A percentile compares a stretch with the other conserved stretches of the same genome.
Evolutionary conservation across 2,329 filamentous ascomycete species (phyloP).

Genomic region (Kalmusia sp.): DNA sequence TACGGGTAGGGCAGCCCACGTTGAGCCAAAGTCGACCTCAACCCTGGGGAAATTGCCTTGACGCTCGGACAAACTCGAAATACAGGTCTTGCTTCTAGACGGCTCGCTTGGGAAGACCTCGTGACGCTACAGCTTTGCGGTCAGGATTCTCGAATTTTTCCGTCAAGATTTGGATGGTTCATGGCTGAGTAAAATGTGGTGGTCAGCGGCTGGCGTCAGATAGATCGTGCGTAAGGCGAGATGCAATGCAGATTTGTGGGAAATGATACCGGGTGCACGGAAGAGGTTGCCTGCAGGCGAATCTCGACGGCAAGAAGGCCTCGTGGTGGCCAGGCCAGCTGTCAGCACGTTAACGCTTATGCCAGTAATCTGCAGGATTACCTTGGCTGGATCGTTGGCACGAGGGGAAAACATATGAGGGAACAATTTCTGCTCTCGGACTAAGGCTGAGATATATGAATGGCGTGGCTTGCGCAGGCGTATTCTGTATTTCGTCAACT

Average conservation of each 20-base stretch:
- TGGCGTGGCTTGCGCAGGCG: too few relatives aligned
- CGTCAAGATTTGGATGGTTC: background rate
- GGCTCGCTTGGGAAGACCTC: background rate
- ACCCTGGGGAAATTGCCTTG: background rate
- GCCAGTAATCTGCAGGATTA: background rate
- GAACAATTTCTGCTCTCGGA: too few relatives aligned
- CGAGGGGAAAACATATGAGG: too few relatives aligned
- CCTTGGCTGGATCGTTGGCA: too few relatives aligned
- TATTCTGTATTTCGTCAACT: too few relatives aligned
- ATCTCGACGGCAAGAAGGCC: background rate
- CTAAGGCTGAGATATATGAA: too few relatives aligned
- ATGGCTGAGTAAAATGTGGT: constrained; percentile 8
- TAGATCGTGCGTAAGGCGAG: background rate
- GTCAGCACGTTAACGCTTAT: background rate
- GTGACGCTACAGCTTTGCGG: constrained; percentile 1
- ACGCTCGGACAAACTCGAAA: background rate
- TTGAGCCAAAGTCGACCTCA: constrained; percentile 4
- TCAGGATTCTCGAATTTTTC: background rate
- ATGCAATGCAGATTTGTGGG: background rate
- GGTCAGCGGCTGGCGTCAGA: constrained; percentile 10
- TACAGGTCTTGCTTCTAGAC: background rate
- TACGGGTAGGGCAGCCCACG: background rate
- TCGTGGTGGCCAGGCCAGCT: background rate
- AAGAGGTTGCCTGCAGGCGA: constrained; percentile 6
- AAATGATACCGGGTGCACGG: constrained; percentile 6